Evolutionary conservation across 1,284 basidiomycete genomes (phyloP).

Genomic region (Somion occarium): DNA sequence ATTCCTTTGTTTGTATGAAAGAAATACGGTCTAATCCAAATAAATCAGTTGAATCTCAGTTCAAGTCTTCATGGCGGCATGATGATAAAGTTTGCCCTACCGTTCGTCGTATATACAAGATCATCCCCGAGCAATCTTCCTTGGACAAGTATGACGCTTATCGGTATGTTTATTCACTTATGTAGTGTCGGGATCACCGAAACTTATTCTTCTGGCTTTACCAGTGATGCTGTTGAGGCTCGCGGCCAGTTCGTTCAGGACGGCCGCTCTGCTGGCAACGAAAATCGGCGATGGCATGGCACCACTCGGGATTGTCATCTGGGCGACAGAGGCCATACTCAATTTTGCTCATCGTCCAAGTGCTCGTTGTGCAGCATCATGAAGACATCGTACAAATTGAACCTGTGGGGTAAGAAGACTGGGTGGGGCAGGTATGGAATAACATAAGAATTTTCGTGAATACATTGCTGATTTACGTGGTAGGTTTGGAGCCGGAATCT

Average conservation of each 20-base stretch:
- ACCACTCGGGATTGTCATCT: slow-evolving; percentile 49
- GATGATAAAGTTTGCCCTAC: slow-evolving; percentile 42
- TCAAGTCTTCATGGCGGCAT: slow-evolving; percentile 65
- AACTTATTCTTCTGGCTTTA: background rate
- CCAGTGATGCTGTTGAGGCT: slow-evolving; percentile 46
- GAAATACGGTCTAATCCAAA: background rate
- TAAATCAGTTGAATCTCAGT: slow-evolving; percentile 51
- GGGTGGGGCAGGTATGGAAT: slow-evolving; percentile 54
- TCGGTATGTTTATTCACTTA: slow-evolving; percentile 34
- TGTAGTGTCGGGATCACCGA: background rate
- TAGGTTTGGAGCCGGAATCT: slow-evolving; percentile 59
- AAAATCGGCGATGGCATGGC: slow-evolving; percentile 57
- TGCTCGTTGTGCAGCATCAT: slow-evolving; percentile 60
- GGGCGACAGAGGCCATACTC: slow-evolving; percentile 52
- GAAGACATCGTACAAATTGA: slow-evolving; percentile 54
- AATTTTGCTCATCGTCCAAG: slow-evolving; percentile 46
- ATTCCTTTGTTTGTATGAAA: background rate
- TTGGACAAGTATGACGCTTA: slow-evolving; percentile 53
- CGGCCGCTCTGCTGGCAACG: slow-evolving; percentile 55
- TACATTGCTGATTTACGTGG: background rate
- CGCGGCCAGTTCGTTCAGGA: slow-evolving; percentile 48
- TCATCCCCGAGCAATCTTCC: slow-evolving; percentile 41
- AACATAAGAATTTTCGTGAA: background rate
- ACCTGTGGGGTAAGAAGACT: slow-evolving; percentile 57
- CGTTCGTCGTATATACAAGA: slow-evolving; percentile 50